Conservation (phyloP, 768 basidiomycete species). For the Hygrophorus pudorinus region DNA sequence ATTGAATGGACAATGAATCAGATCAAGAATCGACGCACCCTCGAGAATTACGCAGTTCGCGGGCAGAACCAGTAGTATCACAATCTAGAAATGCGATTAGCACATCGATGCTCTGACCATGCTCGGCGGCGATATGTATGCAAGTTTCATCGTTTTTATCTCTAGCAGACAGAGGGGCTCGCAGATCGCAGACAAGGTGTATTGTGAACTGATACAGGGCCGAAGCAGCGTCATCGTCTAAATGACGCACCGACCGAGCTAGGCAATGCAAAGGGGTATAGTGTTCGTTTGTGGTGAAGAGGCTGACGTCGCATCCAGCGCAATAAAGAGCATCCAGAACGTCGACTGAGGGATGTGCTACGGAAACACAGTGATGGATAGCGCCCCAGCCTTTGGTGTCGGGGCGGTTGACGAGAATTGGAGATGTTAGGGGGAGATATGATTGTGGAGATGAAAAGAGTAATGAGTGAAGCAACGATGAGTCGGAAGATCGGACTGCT, state of each 20-base stretch:
- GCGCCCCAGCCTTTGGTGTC: conserved; percentile 65
- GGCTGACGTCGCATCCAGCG: conserved; percentile 64
- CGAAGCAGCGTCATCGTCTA: conserved; percentile 21
- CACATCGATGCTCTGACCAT: conserved; percentile 55
- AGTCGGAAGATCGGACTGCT: conserved; percentile 39
- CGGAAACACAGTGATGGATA: conserved; percentile 59
- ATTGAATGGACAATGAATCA: conserved; percentile 2
- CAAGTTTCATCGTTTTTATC: conserved; percentile 68
- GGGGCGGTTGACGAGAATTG: conserved; percentile 56
- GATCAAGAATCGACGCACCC: conserved; percentile 38
- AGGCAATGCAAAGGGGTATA: conserved; percentile 64
- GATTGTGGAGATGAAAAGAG: conserved; percentile 39
- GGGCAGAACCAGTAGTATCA: conserved; percentile 44
- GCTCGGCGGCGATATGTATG: conserved; percentile 71
- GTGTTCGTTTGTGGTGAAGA: conserved; percentile 56
- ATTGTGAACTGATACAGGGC: conserved; percentile 47
- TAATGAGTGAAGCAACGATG: conserved; percentile 41
- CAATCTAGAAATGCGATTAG: conserved; percentile 55
- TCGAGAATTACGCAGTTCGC: conserved; percentile 56
- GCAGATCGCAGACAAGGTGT: conserved; percentile 62
- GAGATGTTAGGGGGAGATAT: conserved; percentile 34
- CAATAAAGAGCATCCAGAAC: conserved; percentile 63
- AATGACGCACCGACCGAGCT: conserved; percentile 29
- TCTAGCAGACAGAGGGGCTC: conserved; percentile 54
- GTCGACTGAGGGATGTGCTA: conserved; percentile 43